A percentile compares a stretch with the other conserved stretches of the same genome.
Conservation (phyloP, 2,329 filamentous ascomycete genomes). For the Botrytis elliptica region DNA sequence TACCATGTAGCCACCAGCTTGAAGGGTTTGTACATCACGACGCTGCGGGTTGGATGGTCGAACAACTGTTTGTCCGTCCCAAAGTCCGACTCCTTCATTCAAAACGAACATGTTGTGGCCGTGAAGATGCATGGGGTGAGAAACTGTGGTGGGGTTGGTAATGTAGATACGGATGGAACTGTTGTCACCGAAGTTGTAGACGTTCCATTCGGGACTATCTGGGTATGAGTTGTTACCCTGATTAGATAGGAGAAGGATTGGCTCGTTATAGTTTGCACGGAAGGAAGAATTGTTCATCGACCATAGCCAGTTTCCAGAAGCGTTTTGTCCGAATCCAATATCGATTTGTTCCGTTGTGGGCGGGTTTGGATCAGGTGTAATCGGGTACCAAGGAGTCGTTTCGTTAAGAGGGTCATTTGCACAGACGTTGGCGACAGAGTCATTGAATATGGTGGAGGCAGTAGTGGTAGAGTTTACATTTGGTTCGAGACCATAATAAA, state of each 20-base stretch:
- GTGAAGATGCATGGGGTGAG: conserved; percentile 68
- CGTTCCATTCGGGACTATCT: conserved; percentile 49
- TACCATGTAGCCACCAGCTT: conserved; percentile 43
- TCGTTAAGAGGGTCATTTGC: conserved; percentile 28
- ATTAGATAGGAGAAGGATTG: conserved; percentile 55
- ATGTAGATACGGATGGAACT: conserved; percentile 54
- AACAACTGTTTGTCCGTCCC: conserved; percentile 33
- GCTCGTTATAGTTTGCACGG: conserved; percentile 52
- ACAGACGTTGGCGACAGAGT: conserved; percentile 23
- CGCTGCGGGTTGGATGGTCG: conserved; percentile 51
- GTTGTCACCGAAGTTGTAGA: conserved; percentile 54
- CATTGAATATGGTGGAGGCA: conserved; percentile 25
- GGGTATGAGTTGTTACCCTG: conserved; percentile 53
- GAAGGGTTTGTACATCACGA: conserved; percentile 51
- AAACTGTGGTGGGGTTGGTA: conserved; percentile 48
- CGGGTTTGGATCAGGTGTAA: conserved; percentile 27
- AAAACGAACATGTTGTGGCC: conserved; percentile 71
- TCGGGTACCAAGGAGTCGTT: conserved; percentile 31
- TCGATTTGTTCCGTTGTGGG: conserved; percentile 29
- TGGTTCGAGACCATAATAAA: conserved; percentile 57
- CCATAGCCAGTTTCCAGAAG: conserved; percentile 50
- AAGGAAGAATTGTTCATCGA: conserved; percentile 51
- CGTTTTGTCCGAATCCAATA: conserved; percentile 50
- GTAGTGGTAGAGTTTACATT: conserved; percentile 24
- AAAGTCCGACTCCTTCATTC: conserved; percentile 45